These are phyloP conservation scores for Colletotrichum costaricense DNA, from an alignment of 2,329 filamentous ascomycete species.

Conservation along the genomic window DNA sequence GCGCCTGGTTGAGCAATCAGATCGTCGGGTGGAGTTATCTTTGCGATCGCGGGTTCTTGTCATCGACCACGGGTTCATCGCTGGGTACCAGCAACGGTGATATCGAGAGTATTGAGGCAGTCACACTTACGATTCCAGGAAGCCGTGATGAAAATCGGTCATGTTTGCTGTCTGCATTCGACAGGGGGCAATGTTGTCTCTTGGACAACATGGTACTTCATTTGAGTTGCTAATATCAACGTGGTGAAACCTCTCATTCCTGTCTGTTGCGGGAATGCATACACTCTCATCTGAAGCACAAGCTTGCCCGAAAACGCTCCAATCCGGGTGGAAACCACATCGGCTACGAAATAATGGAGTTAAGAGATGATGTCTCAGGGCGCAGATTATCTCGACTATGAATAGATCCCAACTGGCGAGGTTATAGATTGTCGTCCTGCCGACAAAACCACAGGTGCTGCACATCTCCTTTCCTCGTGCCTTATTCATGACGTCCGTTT, in stretches of 20 bases:
- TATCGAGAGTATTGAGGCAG: neutral
- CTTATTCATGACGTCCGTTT: neutral
- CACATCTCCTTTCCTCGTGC: neutral
- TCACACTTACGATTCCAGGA: neutral
- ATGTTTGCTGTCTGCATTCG: neutral
- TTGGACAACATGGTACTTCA: neutral
- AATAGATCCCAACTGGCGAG: neutral
- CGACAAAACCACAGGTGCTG: neutral
- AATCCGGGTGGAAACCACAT: neutral
- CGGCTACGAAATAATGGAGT: neutral
- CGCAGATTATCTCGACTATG: neutral
- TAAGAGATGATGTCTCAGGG: neutral
- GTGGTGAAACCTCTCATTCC: neutral
- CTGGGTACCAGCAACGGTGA: no score
- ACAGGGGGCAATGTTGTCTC: neutral
- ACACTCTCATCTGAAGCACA: neutral
- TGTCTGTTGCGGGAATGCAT: neutral
- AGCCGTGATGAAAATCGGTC: neutral
- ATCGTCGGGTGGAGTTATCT: neutral
- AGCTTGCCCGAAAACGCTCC: neutral
- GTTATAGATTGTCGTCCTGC: no score
- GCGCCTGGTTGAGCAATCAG: neutral
- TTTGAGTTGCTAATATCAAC: neutral
- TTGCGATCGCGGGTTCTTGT: neutral
- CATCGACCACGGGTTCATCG: neutral